These are phyloP conservation scores for Vitis hybrid DNA, from an alignment of 177 flowering plant genomes.

Conservation along the genomic window DNA sequence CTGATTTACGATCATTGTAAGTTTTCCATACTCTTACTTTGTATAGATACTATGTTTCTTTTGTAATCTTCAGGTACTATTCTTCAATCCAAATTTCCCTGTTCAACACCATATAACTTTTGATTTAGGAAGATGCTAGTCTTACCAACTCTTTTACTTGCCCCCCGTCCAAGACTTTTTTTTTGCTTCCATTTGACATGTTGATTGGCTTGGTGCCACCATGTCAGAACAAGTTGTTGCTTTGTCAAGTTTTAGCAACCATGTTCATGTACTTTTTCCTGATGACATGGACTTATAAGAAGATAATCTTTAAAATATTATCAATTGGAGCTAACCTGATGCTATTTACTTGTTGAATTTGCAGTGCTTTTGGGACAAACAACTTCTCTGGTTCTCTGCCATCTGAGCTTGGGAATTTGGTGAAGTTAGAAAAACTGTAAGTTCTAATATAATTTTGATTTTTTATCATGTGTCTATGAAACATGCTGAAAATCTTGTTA, in stretches of 20 bases:
- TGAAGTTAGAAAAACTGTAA: slow-evolving; percentile 54
- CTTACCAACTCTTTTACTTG: too few species aligned
- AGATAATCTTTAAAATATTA: not conserved
- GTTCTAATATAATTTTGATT: slow-evolving; percentile 14
- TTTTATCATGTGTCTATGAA: not conserved
- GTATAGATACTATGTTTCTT: not conserved
- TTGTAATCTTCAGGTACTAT: not conserved
- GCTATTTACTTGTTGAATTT: slow-evolving; percentile 2
- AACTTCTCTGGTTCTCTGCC: slow-evolving; percentile 80
- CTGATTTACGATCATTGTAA: slow-evolving; percentile 10
- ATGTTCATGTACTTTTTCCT: not conserved
- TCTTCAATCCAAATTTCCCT: not conserved
- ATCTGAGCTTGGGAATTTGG: slow-evolving; percentile 51
- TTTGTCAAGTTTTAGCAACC: too few species aligned
- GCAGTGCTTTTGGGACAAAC: slow-evolving; percentile 55
- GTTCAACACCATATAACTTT: not conserved
- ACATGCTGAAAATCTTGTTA: not conserved
- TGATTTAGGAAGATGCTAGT: not conserved
- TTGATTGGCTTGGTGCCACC: too few species aligned
- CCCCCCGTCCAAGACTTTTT: too few species aligned
- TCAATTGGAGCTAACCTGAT: not conserved
- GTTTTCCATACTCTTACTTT: not conserved
- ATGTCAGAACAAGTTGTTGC: too few species aligned
- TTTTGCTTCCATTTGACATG: too few species aligned
- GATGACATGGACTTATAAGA: not conserved